Conservation (phyloP, 139 green algal species). For the Picochlorum sp. region DNA sequence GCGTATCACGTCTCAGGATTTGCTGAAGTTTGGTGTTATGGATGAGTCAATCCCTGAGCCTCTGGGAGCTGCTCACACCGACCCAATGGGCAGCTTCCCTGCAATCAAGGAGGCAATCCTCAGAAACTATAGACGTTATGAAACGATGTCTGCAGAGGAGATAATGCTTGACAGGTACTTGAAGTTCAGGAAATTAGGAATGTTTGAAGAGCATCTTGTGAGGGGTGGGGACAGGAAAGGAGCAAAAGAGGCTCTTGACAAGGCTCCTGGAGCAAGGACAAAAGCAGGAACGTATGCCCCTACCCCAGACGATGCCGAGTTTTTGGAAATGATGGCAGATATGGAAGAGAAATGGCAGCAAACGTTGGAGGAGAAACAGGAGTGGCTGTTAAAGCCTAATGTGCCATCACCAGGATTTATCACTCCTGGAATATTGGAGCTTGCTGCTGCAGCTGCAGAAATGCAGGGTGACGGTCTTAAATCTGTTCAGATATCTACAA, state of each 20-base stretch:
- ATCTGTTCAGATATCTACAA: background rate
- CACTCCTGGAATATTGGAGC: slow-evolving; percentile 16
- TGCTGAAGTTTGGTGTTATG: slow-evolving; percentile 77
- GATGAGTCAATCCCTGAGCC: slow-evolving; percentile 84
- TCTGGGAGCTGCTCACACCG: slow-evolving; percentile 74
- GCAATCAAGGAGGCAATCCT: slow-evolving; percentile 71
- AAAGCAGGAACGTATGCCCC: slow-evolving; percentile 63
- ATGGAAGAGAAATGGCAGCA: slow-evolving; percentile 64
- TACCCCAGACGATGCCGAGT: slow-evolving; percentile 53
- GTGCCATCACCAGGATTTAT: slow-evolving; percentile 2
- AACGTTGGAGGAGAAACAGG: slow-evolving; percentile 39
- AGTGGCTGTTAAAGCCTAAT: slow-evolving; percentile 58
- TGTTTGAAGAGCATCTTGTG: slow-evolving; percentile 68
- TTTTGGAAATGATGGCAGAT: slow-evolving; percentile 64
- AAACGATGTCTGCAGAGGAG: slow-evolving; percentile 52
- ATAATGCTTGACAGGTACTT: slow-evolving; percentile 76
- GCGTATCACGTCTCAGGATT: slow-evolving; percentile 76
- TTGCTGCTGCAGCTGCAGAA: slow-evolving; percentile 4
- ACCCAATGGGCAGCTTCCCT: slow-evolving; percentile 78
- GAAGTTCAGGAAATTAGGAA: slow-evolving; percentile 65
- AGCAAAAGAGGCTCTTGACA: slow-evolving; percentile 27
- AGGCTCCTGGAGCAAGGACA: slow-evolving; percentile 51
- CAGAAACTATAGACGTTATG: slow-evolving; percentile 47
- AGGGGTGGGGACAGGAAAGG: slow-evolving; percentile 48
- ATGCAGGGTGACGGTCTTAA: background rate